Percentiles rank a stretch among this genome's conserved stretches.
Conservation (phyloP, 352 stramenopile genomes). For the Halophytophthora batemanensis region DNA sequence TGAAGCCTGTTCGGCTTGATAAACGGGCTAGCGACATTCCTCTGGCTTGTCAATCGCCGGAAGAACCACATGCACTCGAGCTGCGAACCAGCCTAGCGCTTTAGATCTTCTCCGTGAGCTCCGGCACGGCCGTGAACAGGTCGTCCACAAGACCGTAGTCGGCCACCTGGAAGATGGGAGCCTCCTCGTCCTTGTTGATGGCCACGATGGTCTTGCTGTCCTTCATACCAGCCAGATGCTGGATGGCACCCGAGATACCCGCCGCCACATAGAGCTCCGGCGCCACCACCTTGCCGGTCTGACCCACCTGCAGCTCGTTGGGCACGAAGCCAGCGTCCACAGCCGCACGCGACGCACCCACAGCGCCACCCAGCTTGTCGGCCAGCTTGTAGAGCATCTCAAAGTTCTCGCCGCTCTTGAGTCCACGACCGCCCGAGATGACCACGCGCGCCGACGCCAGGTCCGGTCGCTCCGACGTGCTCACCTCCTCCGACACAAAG, state of each 20-base stretch:
- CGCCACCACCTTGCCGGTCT: conserved; percentile 98
- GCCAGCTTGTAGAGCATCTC: conserved; percentile 96
- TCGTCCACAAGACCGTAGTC: conserved; percentile 99
- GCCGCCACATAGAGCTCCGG: conserved; percentile 96
- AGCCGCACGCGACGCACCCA: conserved; percentile 96
- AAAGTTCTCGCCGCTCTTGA: conserved; percentile 99
- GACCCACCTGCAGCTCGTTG: conserved; percentile 99
- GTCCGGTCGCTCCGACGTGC: conserved; percentile 95
- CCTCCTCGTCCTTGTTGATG: conserved; percentile 99
- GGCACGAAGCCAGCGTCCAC: conserved; percentile 98
- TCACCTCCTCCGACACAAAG: conserved; percentile 94
- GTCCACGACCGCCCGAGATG: conserved; percentile 94
- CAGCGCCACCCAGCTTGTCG: conserved; percentile 96
- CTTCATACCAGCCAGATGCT: conserved; percentile 99
- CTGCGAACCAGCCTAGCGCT: too few relatives aligned
- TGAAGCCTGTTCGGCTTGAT: too few relatives aligned
- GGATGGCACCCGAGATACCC: conserved; percentile 98
- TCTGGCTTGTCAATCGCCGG: too few relatives aligned
- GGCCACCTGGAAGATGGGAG: conserved; percentile 98
- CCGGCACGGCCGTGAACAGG: conserved; percentile 96
- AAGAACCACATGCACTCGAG: too few relatives aligned
- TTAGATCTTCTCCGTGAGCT: conserved; percentile 98
- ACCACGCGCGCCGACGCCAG: conserved; percentile 93
- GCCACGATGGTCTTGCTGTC: conserved; percentile 99
- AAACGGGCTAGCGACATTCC: too few relatives aligned